Base-by-base conservation (phyloP, 306 rosid genomes). In the Trifolium fragiferum region DNA sequence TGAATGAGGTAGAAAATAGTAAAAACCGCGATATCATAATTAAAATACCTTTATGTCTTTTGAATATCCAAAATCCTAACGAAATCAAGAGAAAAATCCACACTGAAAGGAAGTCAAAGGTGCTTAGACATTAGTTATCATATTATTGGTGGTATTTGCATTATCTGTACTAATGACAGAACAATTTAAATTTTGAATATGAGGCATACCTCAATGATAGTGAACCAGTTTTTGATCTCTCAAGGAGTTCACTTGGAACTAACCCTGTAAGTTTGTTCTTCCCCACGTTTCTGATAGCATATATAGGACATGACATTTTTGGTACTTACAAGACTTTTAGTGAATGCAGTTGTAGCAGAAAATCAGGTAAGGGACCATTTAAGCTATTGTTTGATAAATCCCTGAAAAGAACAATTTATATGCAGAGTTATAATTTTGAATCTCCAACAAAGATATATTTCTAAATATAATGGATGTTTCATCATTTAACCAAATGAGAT, bases 361-460 rank as follows among this genome's bases (percentile, higher is more conserved):
- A 81, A 19, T 63, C 75, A 19, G 86, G 87, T 8, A 87, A 20
- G 19, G 51, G 4, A 25, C 91, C 89, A 0, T 66, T 66, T 70
- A 87, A 84, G 79, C 58, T 68, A 33, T 87, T 87, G 77, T 87
- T 80, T 27, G 93, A 88, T 61, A 86, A 71, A 82, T 86, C 93
- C 83, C 90, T 88, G 75, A 68, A 70, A 86, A 4, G 55, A 43
- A 1, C 1, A 58, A 18, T 58, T 47, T 63, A 54, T 65, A 67
- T 76, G 55, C 37, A 71, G 10, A 1, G 37, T 68, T 69, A 53
- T 51, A 83, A 61, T 7, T 57, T 37, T 25, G 23, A 68, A 12
- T 53, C 23, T 12, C 16, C 53, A n/a, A 51, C 50, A 54, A 50
- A 70, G 2, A 4, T 16, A 44, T n/a, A 20, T 51, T 43, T 43